phyloP scores from a whole-genome alignment of 371 early-diverging fungal genomes.

The Syncephalastrum monosporum region DNA sequence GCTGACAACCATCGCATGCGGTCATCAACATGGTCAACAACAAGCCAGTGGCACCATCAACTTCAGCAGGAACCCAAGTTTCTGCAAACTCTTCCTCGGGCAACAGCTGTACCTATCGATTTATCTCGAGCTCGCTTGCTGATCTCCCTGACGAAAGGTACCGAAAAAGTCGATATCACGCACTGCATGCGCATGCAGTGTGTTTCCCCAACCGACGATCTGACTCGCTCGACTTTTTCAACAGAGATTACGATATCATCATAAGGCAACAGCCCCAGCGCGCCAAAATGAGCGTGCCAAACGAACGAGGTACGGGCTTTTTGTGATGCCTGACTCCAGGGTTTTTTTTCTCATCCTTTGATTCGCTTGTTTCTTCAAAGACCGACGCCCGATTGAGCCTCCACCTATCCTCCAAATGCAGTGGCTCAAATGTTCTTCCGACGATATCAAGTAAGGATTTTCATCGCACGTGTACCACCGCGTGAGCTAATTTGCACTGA shows the following conservation, averaged over 20 bases:
- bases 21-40: constrained; percentile 2
- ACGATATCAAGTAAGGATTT: constrained; percentile 37
- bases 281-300: constrained; percentile 33
- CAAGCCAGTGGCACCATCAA: not conserved
- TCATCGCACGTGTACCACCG: not conserved
- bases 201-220: not conserved
- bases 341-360: not conserved
- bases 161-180: not conserved
- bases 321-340: not conserved
- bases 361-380: constrained; percentile 9
- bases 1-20: not conserved
- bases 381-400: constrained; percentile 47
- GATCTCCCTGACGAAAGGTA: constrained; percentile 36
- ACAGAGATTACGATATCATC: constrained; percentile 23
- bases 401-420: constrained; percentile 46
- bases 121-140: constrained; percentile 36
- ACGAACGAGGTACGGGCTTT: constrained; percentile 36
- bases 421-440: constrained; percentile 29
- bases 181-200: no score
- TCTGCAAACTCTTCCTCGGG: not conserved
- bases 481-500: not conserved
- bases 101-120: constrained; percentile 40
- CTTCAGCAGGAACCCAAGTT: not conserved
- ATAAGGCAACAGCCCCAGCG: constrained; percentile 33
- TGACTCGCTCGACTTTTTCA: not conserved